Percentiles rank a stretch among this genome's conserved stretches.
Evolutionary conservation across 2,329 filamentous ascomycete genomes (phyloP).

Genomic region (Bertia moriformis): DNA sequence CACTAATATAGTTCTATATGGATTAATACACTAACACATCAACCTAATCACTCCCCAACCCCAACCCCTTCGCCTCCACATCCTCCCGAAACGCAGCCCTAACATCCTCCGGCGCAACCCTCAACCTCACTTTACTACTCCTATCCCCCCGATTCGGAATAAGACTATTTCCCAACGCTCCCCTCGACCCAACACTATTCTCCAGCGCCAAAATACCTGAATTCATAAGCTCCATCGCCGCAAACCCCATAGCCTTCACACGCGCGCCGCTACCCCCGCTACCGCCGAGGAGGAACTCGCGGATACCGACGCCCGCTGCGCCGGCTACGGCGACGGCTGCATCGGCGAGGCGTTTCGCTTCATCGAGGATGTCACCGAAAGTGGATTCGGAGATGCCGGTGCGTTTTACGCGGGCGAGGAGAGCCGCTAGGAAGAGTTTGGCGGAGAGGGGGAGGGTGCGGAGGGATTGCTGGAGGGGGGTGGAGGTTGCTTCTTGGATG

Average conservation of each 20-base stretch:
- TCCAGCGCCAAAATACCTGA: conserved; percentile 81
- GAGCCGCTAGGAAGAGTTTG: conserved; percentile 73
- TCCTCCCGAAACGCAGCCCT: conserved; percentile 79
- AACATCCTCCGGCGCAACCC: conserved; percentile 82
- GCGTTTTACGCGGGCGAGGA: conserved; percentile 64
- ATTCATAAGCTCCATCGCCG: conserved; percentile 70
- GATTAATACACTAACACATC: too few relatives aligned
- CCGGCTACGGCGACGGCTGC: conserved; percentile 40
- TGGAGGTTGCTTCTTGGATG: conserved; percentile 87
- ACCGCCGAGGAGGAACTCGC: neutral
- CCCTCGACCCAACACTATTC: conserved; percentile 22
- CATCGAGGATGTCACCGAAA: conserved; percentile 77
- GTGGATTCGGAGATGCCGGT: conserved; percentile 79
- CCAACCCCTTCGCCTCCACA: conserved; percentile 68
- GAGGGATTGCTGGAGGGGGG: conserved; percentile 78
- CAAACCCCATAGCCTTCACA: conserved; percentile 47
- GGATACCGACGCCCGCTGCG: conserved; percentile 41
- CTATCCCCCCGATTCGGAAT: conserved; percentile 53
- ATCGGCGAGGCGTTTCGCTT: conserved; percentile 56
- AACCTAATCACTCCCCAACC: conserved; percentile 27
- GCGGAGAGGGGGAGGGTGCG: conserved; percentile 66
- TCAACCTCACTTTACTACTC: conserved; percentile 72
- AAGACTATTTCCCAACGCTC: neutral
- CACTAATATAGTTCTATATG: too few relatives aligned
- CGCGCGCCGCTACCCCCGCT: conserved; percentile 20